Percentiles rank a stretch among this genome's conserved stretches.
These are phyloP conservation scores for Apiospora sp. DNA, from an alignment of 2,329 filamentous ascomycete genomes.

Conservation along the genomic window DNA sequence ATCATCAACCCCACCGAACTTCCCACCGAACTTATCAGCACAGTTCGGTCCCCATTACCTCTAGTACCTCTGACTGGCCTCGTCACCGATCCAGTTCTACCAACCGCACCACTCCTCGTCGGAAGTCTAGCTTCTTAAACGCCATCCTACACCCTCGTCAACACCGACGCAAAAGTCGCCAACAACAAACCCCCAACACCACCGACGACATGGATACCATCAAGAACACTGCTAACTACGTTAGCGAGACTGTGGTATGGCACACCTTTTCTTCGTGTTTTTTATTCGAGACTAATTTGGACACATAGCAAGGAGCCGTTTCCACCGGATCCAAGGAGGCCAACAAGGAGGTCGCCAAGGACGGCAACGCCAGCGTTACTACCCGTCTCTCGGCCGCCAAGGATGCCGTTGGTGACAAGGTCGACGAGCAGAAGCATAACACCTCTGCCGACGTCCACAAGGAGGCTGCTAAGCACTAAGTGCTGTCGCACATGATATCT, in stretches of 20 bases:
- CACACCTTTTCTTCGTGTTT: no score
- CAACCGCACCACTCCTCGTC: background rate
- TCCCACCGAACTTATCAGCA: no score
- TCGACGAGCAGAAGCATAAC: conserved; percentile 48
- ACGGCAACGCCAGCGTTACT: conserved; percentile 57
- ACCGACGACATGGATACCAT: conserved; percentile 57
- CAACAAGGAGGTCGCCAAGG: conserved; percentile 76
- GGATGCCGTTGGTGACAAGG: conserved; percentile 57
- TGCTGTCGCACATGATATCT: background rate
- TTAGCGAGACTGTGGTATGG: conserved; percentile 62
- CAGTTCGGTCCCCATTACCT: no score
- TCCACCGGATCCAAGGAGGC: conserved; percentile 69
- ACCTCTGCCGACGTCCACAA: conserved; percentile 45
- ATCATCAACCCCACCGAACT: no score
- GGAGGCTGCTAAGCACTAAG: conserved; percentile 47
- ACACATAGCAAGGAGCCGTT: conserved; percentile 43
- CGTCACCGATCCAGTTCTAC: background rate
- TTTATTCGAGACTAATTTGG: no score
- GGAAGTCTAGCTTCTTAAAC: background rate
- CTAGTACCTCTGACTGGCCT: no score
- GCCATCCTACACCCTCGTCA: background rate
- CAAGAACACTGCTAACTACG: conserved; percentile 73
- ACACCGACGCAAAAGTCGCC: conserved; percentile 1
- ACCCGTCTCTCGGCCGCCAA: conserved; percentile 61
- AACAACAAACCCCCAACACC: conserved; percentile 6